A percentile compares a stretch with the other conserved stretches of the same genome.
Evolutionary conservation across 768 basidiomycete species (phyloP).

Genomic region (Dioszegia hungarica): DNA sequence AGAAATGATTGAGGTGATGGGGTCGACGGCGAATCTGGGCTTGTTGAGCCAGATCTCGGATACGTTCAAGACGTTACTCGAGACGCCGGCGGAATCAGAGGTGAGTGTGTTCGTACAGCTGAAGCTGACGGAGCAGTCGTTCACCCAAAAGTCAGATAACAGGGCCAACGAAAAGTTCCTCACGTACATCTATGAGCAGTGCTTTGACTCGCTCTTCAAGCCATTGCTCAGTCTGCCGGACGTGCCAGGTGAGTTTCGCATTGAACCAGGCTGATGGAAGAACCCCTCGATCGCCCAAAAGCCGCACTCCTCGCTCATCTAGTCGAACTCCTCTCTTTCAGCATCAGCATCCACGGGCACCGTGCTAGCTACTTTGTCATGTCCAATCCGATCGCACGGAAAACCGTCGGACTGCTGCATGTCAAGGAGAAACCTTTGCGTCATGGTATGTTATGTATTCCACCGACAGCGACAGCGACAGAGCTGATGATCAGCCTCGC

Average conservation of each 20-base stretch:
- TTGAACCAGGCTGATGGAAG: too few species aligned
- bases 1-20: slow-evolving; percentile 70
- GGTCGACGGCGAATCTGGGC: slow-evolving; percentile 73
- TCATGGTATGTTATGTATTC: slow-evolving; percentile 62
- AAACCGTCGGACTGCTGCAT: slow-evolving; percentile 70
- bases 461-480: too few species aligned
- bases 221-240: slow-evolving; percentile 74
- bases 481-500: slow-evolving; percentile 60
- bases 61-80: slow-evolving; percentile 73
- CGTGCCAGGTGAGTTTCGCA: slow-evolving; percentile 49
- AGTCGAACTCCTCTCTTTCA: slow-evolving; percentile 84
- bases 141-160: slow-evolving; percentile 57
- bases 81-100: slow-evolving; percentile 53
- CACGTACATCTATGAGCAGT: slow-evolving; percentile 83
- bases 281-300: slow-evolving; percentile 58
- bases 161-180: slow-evolving; percentile 81
- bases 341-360: slow-evolving; percentile 82
- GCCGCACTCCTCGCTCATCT: slow-evolving; percentile 81
- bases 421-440: slow-evolving; percentile 86
- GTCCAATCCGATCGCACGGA: slow-evolving; percentile 67
- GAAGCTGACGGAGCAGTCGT: slow-evolving; percentile 10
- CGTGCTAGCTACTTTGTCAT: slow-evolving; percentile 86
- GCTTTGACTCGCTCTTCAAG: slow-evolving; percentile 61
- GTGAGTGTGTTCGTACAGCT: slow-evolving; percentile 12
- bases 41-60: slow-evolving; percentile 89